These are phyloP conservation scores for Penicillium malachiteum DNA, from an alignment of 495 filamentous ascomycete genomes.

Conservation along the genomic window DNA sequence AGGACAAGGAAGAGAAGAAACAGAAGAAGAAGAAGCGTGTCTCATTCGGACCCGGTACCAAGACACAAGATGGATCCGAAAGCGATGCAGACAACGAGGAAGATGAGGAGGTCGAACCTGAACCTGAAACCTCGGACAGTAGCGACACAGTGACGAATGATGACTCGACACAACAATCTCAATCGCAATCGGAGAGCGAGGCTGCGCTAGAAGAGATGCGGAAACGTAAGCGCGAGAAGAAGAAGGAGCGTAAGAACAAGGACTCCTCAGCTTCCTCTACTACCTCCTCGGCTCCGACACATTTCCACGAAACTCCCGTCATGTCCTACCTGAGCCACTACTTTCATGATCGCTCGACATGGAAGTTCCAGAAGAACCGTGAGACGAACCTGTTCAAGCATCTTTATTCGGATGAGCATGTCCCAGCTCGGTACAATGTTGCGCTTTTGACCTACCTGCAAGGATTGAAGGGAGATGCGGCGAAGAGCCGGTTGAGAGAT, in stretches of 20 bases:
- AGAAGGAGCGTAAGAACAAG: conserved; percentile 34
- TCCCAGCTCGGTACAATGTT: conserved; percentile 63
- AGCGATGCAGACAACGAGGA: conserved; percentile 14
- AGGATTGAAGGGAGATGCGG: conserved; percentile 66
- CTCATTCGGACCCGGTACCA: conserved; percentile 70
- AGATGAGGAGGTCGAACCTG: conserved; percentile 22
- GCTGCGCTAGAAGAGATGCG: conserved; percentile 27
- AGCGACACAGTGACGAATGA: conserved; percentile 11
- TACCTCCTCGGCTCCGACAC: conserved; percentile 8
- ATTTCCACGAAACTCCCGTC: conserved; percentile 53
- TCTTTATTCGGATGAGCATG: conserved; percentile 62
- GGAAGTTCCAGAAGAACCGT: conserved; percentile 94
- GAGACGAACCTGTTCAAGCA: conserved; percentile 82
- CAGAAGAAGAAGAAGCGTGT: conserved; percentile 63
- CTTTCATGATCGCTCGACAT: conserved; percentile 60
- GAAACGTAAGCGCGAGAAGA: conserved; percentile 33
- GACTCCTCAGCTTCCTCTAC: conserved; percentile 2
- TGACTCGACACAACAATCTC: conserved; percentile 13
- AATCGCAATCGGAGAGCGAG: conserved; percentile 12
- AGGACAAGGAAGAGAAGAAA: conserved; percentile 19
- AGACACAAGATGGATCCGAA: conserved; percentile 54
- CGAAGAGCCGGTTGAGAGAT: conserved; percentile 58
- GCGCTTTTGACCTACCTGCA: conserved; percentile 68
- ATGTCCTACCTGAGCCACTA: conserved; percentile 72
- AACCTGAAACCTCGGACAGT: conserved; percentile 12